Evolutionary conservation across 2,329 filamentous ascomycete genomes (phyloP), one percentile per base, ranked within the genome.

Genomic region (Dactylellina parvicollis): DNA sequence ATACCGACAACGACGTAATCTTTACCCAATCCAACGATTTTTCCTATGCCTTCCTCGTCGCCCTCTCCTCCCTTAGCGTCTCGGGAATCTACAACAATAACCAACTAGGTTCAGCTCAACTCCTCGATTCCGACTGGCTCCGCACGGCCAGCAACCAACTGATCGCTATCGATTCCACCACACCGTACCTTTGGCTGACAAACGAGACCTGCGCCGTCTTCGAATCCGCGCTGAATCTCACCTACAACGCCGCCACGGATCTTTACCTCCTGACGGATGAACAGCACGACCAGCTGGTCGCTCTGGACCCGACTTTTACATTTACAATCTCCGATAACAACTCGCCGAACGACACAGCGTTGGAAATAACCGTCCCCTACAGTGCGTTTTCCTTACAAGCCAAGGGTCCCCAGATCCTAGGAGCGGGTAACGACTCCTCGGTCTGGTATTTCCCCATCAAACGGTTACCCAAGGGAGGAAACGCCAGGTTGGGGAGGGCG

Each of bases 391-490:
- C 60, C 5, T 36, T 74, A 8, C 30, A 74, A 62, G 70, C 70
- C 5, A 55, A 5, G 2, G 70, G 70, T 2, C 36, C 22, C 1
- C 36, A 62, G 22, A 56, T 74, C 9, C 14, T 67, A 2, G 61
- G 61, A n/a, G n/a, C n/a, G n/a, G n/a, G n/a, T n/a, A 59, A 62
- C 2, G 16, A 40, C n/a, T 44, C 42, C 3, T 67, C 38, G 2
- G 26, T 50, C n/a, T 74, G 56, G 54, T 74, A 74, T 36, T 74
- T 74, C 40, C 70, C 70, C n/a, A 22, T 67, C 14, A 67, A 66
- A 32, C 47, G 55, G 1, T 22, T 74, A 8, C 70, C 70, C 3
- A 38, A 67, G 2, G 47, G 42, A 7, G 70, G 30, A n/a, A 57
- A 44, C 22, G 54, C 62, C 12, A 26, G 67, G 22, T 26, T 72